Evolutionary conservation across 495 filamentous ascomycete species (phyloP), one percentile per base, ranked within the genome.

Genomic region (Poronia punctata): DNA sequence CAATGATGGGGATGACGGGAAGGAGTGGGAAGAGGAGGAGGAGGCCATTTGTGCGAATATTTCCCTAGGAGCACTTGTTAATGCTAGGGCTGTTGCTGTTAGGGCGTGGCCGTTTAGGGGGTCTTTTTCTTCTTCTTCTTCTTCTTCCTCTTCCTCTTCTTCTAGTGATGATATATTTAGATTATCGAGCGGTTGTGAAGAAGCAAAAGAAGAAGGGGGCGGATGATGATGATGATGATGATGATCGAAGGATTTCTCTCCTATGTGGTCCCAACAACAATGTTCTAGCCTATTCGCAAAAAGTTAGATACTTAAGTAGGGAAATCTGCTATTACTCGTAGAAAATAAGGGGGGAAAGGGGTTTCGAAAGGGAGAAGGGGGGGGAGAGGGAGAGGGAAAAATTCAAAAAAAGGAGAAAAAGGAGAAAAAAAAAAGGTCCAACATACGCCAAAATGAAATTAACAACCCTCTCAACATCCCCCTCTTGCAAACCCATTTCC

Each of bases 361-460:
- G 10, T 17, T 25, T 43, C 41, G 43, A 43, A 17, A 41, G 26
- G 25, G 17, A 38, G 8, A 7, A 20, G 10, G 1, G 23, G 18
- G 25, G 10, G 20, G 15, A 21, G 15, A 17, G 9, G 7, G 29
- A 32, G 31, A 23, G 35, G 4, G 20, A 25, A 10, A 5, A 20
- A 33, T 15, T 9, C 11, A 33, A 11, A 37, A 29, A 12, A 24
- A 30, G 7, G 16, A 15, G 16, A 25, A 32, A 47, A 20, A 42
- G 24, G 20, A 28, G 20, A 15, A 10, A 38, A 20, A 23, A 22
- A 19, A 18, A 5, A 3, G 26, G 29, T 5, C n/a, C 21, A 19
- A 3, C 64, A 17, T 59, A 75, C 68, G 61, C 64, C 19, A 73
- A 53, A 33, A 75, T 68, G 29, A 72, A 75, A 38, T 73, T 72